Base-by-base conservation (phyloP, 1,139 yeast genomes). In the Dujonia santamariae region DNA sequence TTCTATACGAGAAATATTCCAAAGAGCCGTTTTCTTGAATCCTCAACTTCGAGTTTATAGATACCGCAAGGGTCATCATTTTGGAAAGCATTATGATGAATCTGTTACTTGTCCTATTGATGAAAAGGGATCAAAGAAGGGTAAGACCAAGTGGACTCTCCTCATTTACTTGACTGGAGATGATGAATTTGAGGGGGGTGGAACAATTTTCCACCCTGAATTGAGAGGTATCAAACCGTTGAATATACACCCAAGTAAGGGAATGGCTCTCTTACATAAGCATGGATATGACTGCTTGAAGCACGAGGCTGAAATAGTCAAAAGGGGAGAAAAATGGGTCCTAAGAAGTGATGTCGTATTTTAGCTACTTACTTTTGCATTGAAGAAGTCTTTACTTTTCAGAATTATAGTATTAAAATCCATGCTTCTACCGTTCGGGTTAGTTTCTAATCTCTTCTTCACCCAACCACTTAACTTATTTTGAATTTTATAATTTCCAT, bases 391-490 rank as follows among this genome's bases (percentile, higher is more conserved):
- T 2, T 69, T 64, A 2, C 50, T 38, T 21, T 60, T 53, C 36
- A 72, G 52, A 9, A 74, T 52, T 0, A 72, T 72, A 0, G 70
- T 59, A 46, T 75, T 80, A 9, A 72, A 75, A 47, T 76, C 81
- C 29, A 76, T 45, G 11, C 27, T 13, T 6, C 27, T 18, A 11
- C 30, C 30, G 9, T 18, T 7, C 30, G 16, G 15, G 21, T 28
- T 9, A n/a, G n/a, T n/a, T 11, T 12, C 26, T 11, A 61, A 40
- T 36, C 83, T 52, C 19, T 71, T 66, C 32, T 69, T 61, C 13
- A 90, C 85, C 97, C 98, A 90, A 2, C 72, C 70, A 27, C 96
- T 85, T 26, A 90, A 60, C 51, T 86, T 87, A 1, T 46, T 42
- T 46, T 74, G 79, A 19, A 87, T 80, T 24, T 70, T 59, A 0